These are phyloP conservation scores for Erythrophleum ivorense DNA, from an alignment of 331 rosid species.

Conservation along the genomic window DNA sequence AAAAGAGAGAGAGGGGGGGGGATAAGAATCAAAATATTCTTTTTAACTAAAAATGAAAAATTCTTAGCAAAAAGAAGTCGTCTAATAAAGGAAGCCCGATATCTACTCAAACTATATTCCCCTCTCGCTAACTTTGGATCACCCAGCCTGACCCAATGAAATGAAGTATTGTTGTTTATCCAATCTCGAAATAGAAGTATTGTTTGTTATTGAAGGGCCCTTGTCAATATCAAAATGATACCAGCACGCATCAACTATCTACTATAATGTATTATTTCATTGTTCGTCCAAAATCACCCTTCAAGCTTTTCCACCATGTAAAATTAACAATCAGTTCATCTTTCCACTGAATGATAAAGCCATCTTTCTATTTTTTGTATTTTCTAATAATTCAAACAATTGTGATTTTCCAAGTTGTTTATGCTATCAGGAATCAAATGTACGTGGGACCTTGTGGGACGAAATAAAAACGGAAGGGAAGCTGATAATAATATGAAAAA, in stretches of 20 bases:
- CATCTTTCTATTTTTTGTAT: background rate
- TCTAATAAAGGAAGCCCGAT: background rate
- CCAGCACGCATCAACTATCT: conserved; percentile 1
- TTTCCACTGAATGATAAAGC: background rate
- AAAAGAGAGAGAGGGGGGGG: background rate
- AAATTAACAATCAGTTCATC: background rate
- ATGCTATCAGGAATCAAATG: background rate
- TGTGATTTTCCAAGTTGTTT: background rate
- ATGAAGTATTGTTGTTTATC: background rate
- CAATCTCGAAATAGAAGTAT: background rate
- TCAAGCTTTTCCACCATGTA: background rate
- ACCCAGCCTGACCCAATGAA: background rate
- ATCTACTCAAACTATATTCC: background rate
- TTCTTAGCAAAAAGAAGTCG: background rate
- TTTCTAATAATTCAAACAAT: background rate
- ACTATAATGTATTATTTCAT: too few relatives aligned
- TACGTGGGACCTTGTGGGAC: background rate
- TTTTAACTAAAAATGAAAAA: background rate
- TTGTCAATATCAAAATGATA: background rate
- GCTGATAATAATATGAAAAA: background rate
- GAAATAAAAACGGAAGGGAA: background rate
- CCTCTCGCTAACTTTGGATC: background rate
- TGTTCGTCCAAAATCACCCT: background rate
- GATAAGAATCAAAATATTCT: background rate
- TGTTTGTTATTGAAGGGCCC: background rate